Conservation (phyloP, 768 basidiomycete genomes). For the Boletus huronensis region DNA sequence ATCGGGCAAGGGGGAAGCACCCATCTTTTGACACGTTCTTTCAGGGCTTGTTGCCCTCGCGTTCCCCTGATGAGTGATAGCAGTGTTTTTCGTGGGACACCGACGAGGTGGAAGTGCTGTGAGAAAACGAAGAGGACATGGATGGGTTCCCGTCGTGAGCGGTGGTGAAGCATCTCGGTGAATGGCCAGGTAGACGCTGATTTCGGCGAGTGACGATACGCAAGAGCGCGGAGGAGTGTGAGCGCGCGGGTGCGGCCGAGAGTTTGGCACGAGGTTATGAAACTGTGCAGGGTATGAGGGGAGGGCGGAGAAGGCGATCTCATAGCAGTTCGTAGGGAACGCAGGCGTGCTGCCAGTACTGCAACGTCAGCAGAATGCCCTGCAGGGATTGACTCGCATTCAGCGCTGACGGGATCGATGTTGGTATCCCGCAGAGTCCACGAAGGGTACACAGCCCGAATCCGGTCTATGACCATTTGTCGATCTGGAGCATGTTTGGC, state of each 20-base stretch:
- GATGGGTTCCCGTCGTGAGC: slow-evolving; percentile 12
- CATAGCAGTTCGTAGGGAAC: slow-evolving; percentile 25
- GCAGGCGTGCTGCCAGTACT: slow-evolving; percentile 18
- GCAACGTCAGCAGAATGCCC: slow-evolving; percentile 3
- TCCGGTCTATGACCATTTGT: slow-evolving; percentile 4
- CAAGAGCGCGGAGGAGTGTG: slow-evolving; percentile 17
- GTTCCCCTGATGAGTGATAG: slow-evolving; percentile 12
- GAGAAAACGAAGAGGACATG: slow-evolving; percentile 42
- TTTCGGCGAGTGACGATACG: slow-evolving; percentile 23
- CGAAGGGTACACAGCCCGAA: slow-evolving; percentile 11
- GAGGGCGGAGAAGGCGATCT: slow-evolving; percentile 21
- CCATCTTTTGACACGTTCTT: background rate
- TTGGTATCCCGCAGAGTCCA: slow-evolving; percentile 2
- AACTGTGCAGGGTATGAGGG: slow-evolving; percentile 14
- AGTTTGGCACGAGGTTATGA: slow-evolving; percentile 22
- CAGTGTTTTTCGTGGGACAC: slow-evolving; percentile 43
- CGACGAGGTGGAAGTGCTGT: slow-evolving; percentile 49
- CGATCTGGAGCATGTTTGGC: slow-evolving; percentile 24
- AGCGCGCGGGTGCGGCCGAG: slow-evolving; percentile 20
- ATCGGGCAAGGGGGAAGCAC: background rate
- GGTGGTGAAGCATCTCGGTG: slow-evolving; percentile 30
- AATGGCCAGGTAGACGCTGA: slow-evolving; percentile 26
- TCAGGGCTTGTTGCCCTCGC: slow-evolving; percentile 4
- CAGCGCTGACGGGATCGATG: background rate
- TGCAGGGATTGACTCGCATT: background rate